Conservation (phyloP, 2,329 filamentous ascomycete genomes). For the Fusarium coffeatum region DNA sequence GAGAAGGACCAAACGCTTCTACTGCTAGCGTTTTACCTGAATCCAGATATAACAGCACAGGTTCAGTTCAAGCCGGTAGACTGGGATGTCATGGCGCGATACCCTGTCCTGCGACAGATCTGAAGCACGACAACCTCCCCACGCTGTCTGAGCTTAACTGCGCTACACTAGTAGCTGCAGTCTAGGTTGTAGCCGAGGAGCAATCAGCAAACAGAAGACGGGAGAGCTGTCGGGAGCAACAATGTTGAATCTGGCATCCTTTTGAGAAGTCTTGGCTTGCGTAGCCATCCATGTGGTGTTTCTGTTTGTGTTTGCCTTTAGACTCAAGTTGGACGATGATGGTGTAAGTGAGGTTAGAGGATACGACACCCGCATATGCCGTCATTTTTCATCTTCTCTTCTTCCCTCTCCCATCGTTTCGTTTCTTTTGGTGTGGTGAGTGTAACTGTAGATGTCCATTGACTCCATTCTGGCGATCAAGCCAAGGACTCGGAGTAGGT, state of each 20-base stretch:
- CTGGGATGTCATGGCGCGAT: constrained; percentile 34
- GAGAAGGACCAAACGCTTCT: constrained; percentile 34
- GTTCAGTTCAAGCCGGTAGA: constrained; percentile 32
- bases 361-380: neutral
- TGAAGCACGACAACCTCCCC: constrained; percentile 56
- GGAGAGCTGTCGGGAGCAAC: constrained; percentile 1
- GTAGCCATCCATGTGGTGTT: constrained; percentile 3
- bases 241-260: constrained; percentile 23
- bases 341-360: constrained; percentile 14
- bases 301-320: constrained; percentile 20
- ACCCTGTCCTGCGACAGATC: constrained; percentile 61
- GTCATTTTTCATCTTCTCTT: constrained; percentile 1
- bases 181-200: neutral
- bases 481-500: neutral
- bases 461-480: neutral
- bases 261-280: constrained; percentile 35
- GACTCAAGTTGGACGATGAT: constrained; percentile 10
- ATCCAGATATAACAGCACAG: constrained; percentile 34
- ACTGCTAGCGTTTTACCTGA: constrained; percentile 42
- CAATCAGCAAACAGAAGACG: constrained; percentile 15
- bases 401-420: neutral
- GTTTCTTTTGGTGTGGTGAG: constrained; percentile 1
- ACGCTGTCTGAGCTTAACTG: constrained; percentile 39
- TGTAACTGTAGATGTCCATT: neutral
- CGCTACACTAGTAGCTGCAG: constrained; percentile 21